Evolutionary conservation across 169 alveolate species (phyloP), one percentile per base, ranked within the genome.

Genomic region (Plasmodium falciparum): DNA sequence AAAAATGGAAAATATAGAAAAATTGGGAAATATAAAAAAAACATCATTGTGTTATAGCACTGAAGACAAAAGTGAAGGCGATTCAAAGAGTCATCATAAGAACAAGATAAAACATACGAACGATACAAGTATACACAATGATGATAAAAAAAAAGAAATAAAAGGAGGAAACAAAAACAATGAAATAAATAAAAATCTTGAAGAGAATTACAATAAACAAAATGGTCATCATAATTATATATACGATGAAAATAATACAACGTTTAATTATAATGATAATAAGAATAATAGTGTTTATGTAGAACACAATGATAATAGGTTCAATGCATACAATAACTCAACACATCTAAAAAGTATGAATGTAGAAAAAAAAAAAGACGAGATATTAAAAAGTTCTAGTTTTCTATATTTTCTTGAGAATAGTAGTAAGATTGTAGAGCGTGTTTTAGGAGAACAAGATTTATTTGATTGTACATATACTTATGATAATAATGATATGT

Each of bases 401-500:
- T 85, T 71, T 43, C 20, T 71, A 6, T n/a, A 62, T 13, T 85
- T 85, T 52, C 45, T 85, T 3, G 75, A 85, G 39, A 73, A 63
- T 26, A 59, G 62, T n/a, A 71, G 88, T 6, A 85, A 85, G 50
- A 47, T 85, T 3, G 45, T 85, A n/a, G 92, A 85, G 56, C 24
- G 92, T 9, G n/a, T 73, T 20, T 50, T 85, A 17, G 92, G 92
- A 2, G 92, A 85, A 63, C 92, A 85, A 71, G 88, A 71, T 15
- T 63, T 85, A 62, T 73, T 85, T 52, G 59, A 85, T 61, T 39
- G 70, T 52, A 70, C 74, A n/a, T 62, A 71, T 50, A 74, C 71
- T 17, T 85, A 71, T 85, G 92, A 39, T 11, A 49, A 56, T 3
- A 71, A 70, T 11, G 74, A 85, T 43, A 45, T 71, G 29, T 29